Conservation (phyloP, 2,329 filamentous ascomycete genomes). For the Gremmenia infestans region DNA sequence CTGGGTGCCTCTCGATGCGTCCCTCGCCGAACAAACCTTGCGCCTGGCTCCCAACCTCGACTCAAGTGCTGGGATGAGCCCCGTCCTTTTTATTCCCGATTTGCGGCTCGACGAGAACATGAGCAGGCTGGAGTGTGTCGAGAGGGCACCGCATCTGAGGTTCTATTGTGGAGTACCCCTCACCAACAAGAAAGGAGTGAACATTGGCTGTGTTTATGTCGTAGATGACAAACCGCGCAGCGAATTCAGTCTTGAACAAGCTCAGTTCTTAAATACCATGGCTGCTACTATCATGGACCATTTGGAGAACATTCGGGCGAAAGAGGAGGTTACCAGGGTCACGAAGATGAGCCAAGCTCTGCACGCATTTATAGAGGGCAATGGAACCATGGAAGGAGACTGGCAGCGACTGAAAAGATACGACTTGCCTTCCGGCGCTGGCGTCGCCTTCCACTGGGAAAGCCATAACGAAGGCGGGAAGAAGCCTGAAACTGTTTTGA, state of each 20-base stretch:
- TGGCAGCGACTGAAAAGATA: constrained; percentile 23
- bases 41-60: constrained; percentile 11
- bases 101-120: constrained; percentile 15
- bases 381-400: constrained; percentile 24
- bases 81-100: constrained; percentile 18
- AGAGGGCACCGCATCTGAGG: constrained; percentile 15
- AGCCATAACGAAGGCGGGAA: constrained; percentile 15
- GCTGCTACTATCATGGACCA: constrained; percentile 54
- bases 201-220: constrained; percentile 35
- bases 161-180: constrained; percentile 26
- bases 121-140: constrained; percentile 19
- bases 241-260: constrained; percentile 43
- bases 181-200: constrained; percentile 22
- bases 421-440: constrained; percentile 16
- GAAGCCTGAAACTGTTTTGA: background rate
- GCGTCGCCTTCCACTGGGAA: constrained; percentile 22
- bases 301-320: constrained; percentile 50
- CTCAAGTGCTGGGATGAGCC: constrained; percentile 12
- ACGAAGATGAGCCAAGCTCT: constrained; percentile 49
- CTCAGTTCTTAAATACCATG: constrained; percentile 53
- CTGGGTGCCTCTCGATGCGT: constrained; percentile 12
- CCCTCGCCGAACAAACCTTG: constrained; percentile 27
- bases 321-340: constrained; percentile 45
- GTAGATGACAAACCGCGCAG: constrained; percentile 51
- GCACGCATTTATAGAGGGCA: constrained; percentile 46